Percentiles rank a stretch among this genome's conserved stretches.
These are phyloP conservation scores for Brassica incana DNA, from an alignment of 345 rosid species.

Conservation along the genomic window DNA sequence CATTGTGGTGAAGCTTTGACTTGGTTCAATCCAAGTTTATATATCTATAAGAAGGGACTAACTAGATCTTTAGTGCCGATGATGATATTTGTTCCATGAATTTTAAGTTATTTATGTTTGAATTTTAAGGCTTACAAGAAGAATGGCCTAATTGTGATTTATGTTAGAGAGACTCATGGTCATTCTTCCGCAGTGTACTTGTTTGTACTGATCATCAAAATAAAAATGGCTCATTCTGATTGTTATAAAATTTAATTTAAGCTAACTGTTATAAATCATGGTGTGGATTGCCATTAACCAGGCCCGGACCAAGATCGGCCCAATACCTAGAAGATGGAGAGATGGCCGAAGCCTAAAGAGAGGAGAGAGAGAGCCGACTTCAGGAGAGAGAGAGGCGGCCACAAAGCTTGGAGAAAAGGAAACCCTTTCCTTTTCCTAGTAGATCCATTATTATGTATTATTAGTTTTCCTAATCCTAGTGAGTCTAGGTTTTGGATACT, in stretches of 20 bases:
- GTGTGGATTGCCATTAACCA: too few species aligned
- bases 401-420: too few species aligned
- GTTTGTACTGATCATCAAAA: slow-evolving; percentile 17
- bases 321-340: too few species aligned
- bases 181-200: slow-evolving; percentile 3
- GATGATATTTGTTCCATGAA: neutral
- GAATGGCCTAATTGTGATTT: neutral
- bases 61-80: slow-evolving; percentile 3
- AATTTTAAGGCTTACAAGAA: slow-evolving; percentile 5
- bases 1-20: slow-evolving; percentile 51
- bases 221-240: neutral
- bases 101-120: neutral
- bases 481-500: too few species aligned
- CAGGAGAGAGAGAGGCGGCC: too few species aligned
- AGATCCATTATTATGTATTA: too few species aligned
- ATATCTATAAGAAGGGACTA: slow-evolving; percentile 1
- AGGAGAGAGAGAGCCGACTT: too few species aligned
- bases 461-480: too few species aligned
- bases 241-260: neutral
- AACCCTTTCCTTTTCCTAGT: too few species aligned
- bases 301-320: too few species aligned
- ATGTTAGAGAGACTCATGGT: neutral
- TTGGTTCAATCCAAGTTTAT: neutral
- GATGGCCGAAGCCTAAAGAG: too few species aligned
- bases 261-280: too few species aligned